These are phyloP conservation scores for Isatis lusitanica DNA, from an alignment of 441 rosid genomes.

Conservation along the genomic window DNA sequence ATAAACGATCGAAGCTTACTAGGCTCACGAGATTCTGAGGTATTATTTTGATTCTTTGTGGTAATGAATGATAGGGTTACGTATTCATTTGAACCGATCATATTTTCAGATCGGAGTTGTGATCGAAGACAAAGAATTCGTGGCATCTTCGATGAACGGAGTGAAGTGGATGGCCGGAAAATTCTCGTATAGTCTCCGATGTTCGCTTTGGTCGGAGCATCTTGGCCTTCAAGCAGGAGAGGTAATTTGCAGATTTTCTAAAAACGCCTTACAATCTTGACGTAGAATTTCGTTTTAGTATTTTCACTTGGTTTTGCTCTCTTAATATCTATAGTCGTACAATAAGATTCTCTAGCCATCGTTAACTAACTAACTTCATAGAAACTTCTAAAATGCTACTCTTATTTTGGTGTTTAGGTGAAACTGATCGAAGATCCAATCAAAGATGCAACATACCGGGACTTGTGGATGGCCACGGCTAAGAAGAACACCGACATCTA, in stretches of 20 bases:
- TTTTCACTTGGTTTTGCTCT: neutral
- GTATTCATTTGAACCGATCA: neutral
- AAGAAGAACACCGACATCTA: slow-evolving; percentile 60
- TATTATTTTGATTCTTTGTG: slow-evolving; percentile 16
- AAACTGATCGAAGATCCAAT: slow-evolving; percentile 57
- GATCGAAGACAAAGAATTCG: slow-evolving; percentile 65
- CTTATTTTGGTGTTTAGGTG: slow-evolving; percentile 38
- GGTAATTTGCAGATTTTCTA: slow-evolving; percentile 35
- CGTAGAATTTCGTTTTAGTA: neutral
- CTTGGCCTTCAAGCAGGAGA: slow-evolving; percentile 59
- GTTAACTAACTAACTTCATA: neutral
- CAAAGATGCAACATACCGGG: slow-evolving; percentile 52
- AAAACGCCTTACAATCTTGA: neutral
- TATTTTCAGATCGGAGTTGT: slow-evolving; percentile 60
- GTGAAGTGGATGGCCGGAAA: slow-evolving; percentile 71
- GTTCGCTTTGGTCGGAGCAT: slow-evolving; percentile 77
- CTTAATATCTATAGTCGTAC: too few relatives aligned
- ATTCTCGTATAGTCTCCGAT: slow-evolving; percentile 59
- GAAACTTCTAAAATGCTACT: neutral
- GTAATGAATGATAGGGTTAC: neutral
- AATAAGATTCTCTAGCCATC: neutral
- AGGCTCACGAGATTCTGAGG: slow-evolving; percentile 84
- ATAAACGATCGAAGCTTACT: slow-evolving; percentile 74
- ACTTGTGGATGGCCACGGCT: slow-evolving; percentile 64
- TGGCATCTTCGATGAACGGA: slow-evolving; percentile 64